phyloP scores from a whole-genome alignment of 2,329 filamentous ascomycete genomes.

The Thielaviopsis ethacetica region DNA sequence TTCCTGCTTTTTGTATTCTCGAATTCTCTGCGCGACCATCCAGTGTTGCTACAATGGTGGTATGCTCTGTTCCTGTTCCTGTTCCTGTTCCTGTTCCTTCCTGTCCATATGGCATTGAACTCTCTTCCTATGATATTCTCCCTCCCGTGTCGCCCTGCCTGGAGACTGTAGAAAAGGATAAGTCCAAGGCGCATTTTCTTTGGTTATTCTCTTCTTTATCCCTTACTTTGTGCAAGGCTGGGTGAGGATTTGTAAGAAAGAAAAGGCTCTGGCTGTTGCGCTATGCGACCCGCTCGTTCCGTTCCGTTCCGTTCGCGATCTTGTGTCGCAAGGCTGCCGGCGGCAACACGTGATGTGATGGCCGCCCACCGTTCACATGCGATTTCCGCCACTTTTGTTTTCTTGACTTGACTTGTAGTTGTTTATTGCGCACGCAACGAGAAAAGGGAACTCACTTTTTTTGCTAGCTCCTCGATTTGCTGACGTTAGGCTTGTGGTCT shows the following conservation, averaged over 20 bases:
- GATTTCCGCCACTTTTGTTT: no score
- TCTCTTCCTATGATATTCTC: not conserved
- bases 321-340: not conserved
- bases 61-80: not conserved
- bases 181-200: no score
- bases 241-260: no score
- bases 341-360: not conserved
- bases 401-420: not conserved
- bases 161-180: no score
- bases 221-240: not conserved
- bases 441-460: not conserved
- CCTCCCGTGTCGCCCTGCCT: not conserved
- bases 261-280: no score
- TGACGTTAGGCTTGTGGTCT: slow-evolving; percentile 51
- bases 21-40: no score
- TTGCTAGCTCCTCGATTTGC: slow-evolving; percentile 45
- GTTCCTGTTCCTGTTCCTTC: no score
- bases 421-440: not conserved
- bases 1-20: no score
- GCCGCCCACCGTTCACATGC: not conserved
- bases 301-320: not conserved
- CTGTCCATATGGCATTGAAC: not conserved
- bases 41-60: not conserved
- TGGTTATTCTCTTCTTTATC: not conserved
- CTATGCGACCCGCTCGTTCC: no score